Percentiles rank a stretch among this genome's conserved stretches.
phyloP scores from a whole-genome alignment of 1,139 yeast species.

The Kazachstania sp. region DNA sequence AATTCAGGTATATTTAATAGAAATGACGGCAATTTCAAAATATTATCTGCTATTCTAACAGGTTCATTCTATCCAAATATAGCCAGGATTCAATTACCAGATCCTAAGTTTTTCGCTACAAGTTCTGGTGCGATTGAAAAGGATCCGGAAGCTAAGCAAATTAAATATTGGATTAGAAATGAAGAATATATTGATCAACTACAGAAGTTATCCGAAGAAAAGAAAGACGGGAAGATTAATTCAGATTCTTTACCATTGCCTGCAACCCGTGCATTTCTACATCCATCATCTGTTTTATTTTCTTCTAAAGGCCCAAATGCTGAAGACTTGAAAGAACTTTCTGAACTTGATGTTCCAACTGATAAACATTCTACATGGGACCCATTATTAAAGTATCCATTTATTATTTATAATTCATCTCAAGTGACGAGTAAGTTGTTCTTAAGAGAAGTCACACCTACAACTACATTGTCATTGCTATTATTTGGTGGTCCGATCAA shows the following conservation, averaged over 20 bases:
- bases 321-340: constrained; percentile 36
- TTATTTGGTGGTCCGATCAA: constrained; percentile 71
- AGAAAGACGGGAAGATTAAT: constrained; percentile 10
- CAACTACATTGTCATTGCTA: constrained; percentile 58
- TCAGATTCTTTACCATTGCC: constrained; percentile 33
- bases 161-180: constrained; percentile 66
- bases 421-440: constrained; percentile 61
- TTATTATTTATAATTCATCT: constrained; percentile 48
- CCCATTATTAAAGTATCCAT: constrained; percentile 38
- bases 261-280: constrained; percentile 64
- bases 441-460: constrained; percentile 71
- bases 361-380: constrained; percentile 24
- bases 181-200: constrained; percentile 38
- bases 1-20: constrained; percentile 34
- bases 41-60: constrained; percentile 61
- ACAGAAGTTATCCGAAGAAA: constrained; percentile 7
- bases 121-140: constrained; percentile 72
- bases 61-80: constrained; percentile 79
- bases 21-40: constrained; percentile 41
- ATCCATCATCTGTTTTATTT: constrained; percentile 73
- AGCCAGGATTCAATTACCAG: constrained; percentile 75
- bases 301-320: constrained; percentile 21
- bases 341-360: constrained; percentile 17
- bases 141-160: constrained; percentile 71
- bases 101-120: constrained; percentile 62